phyloP scores from a whole-genome alignment of 805 yeast genomes.

The Wickerhamiella occidentalis region DNA sequence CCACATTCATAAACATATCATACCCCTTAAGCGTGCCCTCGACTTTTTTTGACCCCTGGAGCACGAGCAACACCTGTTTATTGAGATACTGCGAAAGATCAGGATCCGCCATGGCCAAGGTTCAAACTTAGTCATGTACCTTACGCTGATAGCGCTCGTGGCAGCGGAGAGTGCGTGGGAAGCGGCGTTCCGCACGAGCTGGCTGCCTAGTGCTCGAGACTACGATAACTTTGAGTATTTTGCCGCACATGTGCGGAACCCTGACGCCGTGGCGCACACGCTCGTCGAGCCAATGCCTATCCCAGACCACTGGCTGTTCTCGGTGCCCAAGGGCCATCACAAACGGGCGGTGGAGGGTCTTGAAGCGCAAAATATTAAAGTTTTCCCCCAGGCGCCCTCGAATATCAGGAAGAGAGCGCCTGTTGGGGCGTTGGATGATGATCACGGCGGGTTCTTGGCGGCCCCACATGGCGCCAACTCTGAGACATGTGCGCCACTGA shows the following conservation, averaged over 20 bases:
- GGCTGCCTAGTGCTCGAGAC: conserved; percentile 19
- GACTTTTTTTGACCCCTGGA: conserved; percentile 68
- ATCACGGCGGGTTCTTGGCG: not conserved
- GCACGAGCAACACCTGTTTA: conserved; percentile 56
- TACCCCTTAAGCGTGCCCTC: conserved; percentile 78
- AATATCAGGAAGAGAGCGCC: conserved; percentile 5
- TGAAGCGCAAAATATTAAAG: not conserved
- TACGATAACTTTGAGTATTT: conserved; percentile 16
- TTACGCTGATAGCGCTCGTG: not conserved
- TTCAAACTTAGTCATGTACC: conserved; percentile 6
- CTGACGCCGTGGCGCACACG: conserved; percentile 7
- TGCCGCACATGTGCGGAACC: conserved; percentile 18
- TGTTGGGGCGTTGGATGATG: not conserved
- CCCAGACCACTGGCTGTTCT: conserved; percentile 21
- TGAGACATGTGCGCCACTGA: not conserved
- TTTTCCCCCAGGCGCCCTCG: not conserved
- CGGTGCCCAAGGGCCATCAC: conserved; percentile 9
- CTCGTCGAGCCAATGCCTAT: conserved; percentile 23
- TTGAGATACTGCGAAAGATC: conserved; percentile 54
- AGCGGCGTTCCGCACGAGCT: conserved; percentile 16
- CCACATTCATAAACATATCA: conserved; percentile 64
- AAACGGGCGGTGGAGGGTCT: conserved; percentile 10
- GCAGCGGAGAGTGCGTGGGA: conserved; percentile 16
- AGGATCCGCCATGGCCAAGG: conserved; percentile 20
- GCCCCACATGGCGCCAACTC: not conserved